Evolutionary conservation across 2,329 filamentous ascomycete species (phyloP).

Genomic region (Nemania sp.): DNA sequence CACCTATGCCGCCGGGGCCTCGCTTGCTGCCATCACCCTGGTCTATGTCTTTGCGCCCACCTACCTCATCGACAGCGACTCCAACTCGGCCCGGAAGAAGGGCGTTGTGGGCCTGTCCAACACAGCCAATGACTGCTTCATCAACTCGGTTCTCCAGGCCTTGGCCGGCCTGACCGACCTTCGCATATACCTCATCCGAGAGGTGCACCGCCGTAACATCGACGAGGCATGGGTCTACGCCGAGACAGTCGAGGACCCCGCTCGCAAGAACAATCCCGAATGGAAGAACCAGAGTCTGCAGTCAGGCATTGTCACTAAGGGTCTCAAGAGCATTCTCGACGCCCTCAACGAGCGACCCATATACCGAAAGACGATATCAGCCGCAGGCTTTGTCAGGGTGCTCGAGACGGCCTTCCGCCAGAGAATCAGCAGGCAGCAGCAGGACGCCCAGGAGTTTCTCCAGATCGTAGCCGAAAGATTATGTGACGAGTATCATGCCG

Average conservation of each 20-base stretch:
- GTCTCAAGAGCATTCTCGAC: constrained; percentile 91
- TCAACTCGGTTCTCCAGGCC: constrained; percentile 94
- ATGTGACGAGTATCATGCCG: constrained; percentile 92
- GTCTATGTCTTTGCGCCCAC: constrained; percentile 99
- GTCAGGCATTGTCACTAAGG: constrained; percentile 79
- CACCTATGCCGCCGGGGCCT: constrained; percentile 93
- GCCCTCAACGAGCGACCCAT: constrained; percentile 91
- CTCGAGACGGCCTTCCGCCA: constrained; percentile 87
- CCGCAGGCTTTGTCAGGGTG: constrained; percentile 79
- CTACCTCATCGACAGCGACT: constrained; percentile 87
- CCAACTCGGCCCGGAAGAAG: constrained; percentile 71
- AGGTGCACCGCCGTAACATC: constrained; percentile 81
- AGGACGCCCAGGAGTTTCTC: constrained; percentile 96
- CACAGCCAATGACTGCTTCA: constrained; percentile 93
- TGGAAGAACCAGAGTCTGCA: constrained; percentile 74
- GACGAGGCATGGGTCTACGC: constrained; percentile 79
- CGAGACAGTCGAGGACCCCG: constrained; percentile 56
- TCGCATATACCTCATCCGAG: constrained; percentile 87
- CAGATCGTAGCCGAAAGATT: constrained; percentile 91
- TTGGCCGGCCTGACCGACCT: constrained; percentile 88
- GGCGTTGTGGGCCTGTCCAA: constrained; percentile 88
- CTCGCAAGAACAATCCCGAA: constrained; percentile 45
- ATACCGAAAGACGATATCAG: constrained; percentile 90
- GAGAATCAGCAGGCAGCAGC: constrained; percentile 90
- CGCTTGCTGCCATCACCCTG: constrained; percentile 89